phyloP scores from a whole-genome alignment of 257 asterid species.

The Solanum corneliomulleri region DNA sequence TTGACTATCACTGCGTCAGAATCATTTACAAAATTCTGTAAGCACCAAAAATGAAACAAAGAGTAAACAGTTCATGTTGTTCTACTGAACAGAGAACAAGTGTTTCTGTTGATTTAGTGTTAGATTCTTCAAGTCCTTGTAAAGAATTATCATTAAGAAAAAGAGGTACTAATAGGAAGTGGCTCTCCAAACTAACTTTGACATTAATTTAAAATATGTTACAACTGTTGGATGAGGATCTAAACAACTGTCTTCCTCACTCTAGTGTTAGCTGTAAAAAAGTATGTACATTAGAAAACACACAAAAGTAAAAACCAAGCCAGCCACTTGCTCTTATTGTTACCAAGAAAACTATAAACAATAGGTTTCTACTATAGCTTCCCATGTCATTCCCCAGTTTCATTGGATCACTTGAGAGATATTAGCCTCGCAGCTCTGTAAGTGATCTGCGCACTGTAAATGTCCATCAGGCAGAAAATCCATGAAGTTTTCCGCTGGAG shows the following conservation, averaged over 20 bases:
- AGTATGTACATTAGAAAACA: slow-evolving; percentile 26
- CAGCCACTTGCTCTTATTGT: background rate
- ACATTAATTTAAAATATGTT: slow-evolving; percentile 8
- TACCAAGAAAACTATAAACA: slow-evolving; percentile 1
- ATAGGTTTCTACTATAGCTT: background rate
- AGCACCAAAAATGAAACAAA: too few species aligned
- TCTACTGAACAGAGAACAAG: background rate
- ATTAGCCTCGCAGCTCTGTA: background rate
- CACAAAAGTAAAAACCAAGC: slow-evolving; percentile 3
- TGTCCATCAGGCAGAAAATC: background rate
- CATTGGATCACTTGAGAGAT: background rate
- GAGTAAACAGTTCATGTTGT: too few species aligned
- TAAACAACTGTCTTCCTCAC: background rate
- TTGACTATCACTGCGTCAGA: background rate
- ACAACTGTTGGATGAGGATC: background rate
- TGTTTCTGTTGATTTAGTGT: background rate
- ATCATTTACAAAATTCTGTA: too few species aligned
- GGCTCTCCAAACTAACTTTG: background rate
- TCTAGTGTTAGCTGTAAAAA: slow-evolving; percentile 11
- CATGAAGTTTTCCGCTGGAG: background rate
- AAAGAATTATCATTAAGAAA: background rate
- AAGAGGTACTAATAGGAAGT: slow-evolving; percentile 2
- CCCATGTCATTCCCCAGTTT: background rate
- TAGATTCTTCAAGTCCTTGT: background rate
- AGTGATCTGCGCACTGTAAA: background rate